Percentiles rank a stretch among this genome's conserved stretches.
Evolutionary conservation across 345 rosid genomes (phyloP).

Genomic region (Microthlaspi erraticum): DNA sequence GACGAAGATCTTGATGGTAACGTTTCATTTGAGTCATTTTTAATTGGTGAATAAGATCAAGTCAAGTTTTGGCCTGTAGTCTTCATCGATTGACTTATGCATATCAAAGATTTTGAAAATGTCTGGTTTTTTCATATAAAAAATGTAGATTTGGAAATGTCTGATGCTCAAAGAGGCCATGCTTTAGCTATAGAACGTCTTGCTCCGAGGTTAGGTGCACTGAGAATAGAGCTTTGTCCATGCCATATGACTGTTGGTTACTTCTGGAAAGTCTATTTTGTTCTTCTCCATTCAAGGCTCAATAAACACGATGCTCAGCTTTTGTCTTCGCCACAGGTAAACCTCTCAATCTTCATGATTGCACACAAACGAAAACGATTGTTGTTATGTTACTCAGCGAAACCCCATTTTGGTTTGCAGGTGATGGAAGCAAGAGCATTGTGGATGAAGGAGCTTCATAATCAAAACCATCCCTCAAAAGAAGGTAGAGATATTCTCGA

Average conservation of each 20-base stretch:
- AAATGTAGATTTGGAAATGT: conserved; percentile 75
- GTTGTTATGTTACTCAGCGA: background rate
- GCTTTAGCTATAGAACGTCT: conserved; percentile 85
- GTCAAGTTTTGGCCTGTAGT: conserved; percentile 11
- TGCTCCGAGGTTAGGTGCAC: conserved; percentile 79
- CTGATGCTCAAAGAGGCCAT: conserved; percentile 93
- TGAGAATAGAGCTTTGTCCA: conserved; percentile 89
- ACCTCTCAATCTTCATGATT: conserved; percentile 13
- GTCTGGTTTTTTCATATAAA: background rate
- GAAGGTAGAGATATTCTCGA: conserved; percentile 42
- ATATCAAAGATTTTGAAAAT: background rate
- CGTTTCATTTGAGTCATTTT: background rate
- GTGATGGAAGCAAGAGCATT: conserved; percentile 81
- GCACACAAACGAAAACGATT: background rate
- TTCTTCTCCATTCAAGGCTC: conserved; percentile 85
- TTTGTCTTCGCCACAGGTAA: conserved; percentile 79
- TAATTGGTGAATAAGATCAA: background rate
- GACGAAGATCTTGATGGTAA: conserved; percentile 76
- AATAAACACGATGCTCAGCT: conserved; percentile 74
- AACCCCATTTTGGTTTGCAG: conserved; percentile 45
- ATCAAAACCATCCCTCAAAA: conserved; percentile 37
- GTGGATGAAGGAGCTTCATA: conserved; percentile 63
- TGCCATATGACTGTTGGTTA: conserved; percentile 84
- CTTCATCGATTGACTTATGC: conserved; percentile 19
- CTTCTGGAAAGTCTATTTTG: conserved; percentile 98